Percentiles rank a stretch among this genome's conserved stretches.
Evolutionary conservation across 306 rosid genomes (phyloP).

Genomic region (Trifolium subterraneum): DNA sequence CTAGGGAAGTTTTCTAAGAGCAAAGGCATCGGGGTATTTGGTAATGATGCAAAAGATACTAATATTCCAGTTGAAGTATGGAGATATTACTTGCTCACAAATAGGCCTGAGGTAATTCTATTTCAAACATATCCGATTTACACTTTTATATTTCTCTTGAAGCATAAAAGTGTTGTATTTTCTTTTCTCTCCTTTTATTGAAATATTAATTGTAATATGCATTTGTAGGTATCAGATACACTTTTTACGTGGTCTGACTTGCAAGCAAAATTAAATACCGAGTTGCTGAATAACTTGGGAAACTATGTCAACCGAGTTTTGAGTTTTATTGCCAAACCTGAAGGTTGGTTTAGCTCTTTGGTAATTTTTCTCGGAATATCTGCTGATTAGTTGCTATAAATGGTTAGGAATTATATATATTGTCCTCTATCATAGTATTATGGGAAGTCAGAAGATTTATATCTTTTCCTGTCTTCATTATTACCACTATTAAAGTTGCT

Average conservation of each 20-base stretch:
- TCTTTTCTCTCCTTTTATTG: constrained; percentile 31
- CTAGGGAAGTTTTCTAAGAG: constrained; percentile 97
- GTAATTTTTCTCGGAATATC: constrained; percentile 21
- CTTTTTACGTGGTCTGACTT: constrained; percentile 89
- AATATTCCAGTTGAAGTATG: constrained; percentile 93
- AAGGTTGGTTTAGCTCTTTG: constrained; percentile 65
- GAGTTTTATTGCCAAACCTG: constrained; percentile 96
- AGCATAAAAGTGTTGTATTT: constrained; percentile 5
- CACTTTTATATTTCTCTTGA: constrained; percentile 22
- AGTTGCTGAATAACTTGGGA: constrained; percentile 92
- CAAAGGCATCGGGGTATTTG: constrained; percentile 92
- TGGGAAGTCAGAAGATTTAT: constrained; percentile 15
- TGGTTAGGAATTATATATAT: too few species aligned
- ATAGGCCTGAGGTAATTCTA: constrained; percentile 89
- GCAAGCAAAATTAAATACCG: constrained; percentile 91
- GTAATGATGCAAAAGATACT: constrained; percentile 96
- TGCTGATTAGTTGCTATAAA: constrained; percentile 33
- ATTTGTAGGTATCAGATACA: constrained; percentile 83
- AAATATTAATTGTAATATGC: constrained; percentile 30
- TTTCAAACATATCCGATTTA: neutral
- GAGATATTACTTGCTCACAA: constrained; percentile 95
- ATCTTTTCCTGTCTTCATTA: constrained; percentile 17
- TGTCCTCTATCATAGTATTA: constrained; percentile 17
- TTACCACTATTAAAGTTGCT: neutral
- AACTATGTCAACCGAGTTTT: constrained; percentile 87